Percentiles rank a stretch among this genome's conserved stretches.
Evolutionary conservation across 345 rosid genomes (phyloP).

Genomic region (Luvunga scandens): DNA sequence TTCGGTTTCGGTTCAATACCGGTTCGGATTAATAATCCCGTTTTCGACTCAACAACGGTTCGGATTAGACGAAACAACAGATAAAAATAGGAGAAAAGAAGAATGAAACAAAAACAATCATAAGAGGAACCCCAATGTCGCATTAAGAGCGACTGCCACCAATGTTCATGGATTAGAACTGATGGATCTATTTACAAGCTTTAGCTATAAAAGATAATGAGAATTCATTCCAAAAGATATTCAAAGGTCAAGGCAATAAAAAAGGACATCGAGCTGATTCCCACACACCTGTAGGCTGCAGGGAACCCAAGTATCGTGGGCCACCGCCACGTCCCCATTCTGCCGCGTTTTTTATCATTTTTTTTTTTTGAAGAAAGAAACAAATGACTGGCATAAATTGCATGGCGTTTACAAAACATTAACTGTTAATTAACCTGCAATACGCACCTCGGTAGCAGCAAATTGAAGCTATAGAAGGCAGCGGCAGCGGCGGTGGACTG

Average conservation of each 20-base stretch:
- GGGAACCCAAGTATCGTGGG: constrained; percentile 94
- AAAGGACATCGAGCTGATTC: neutral
- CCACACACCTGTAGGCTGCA: constrained; percentile 84
- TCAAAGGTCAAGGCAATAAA: neutral
- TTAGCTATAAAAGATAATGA: neutral
- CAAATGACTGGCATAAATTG: neutral
- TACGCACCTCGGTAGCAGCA: no score
- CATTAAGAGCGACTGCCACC: neutral
- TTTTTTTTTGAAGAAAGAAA: neutral
- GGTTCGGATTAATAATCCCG: no score
- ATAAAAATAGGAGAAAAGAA: neutral
- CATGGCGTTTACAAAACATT: neutral
- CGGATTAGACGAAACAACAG: no score
- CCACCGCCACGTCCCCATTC: constrained; percentile 77
- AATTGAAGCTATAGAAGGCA: no score
- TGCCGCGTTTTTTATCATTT: neutral
- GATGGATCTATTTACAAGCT: neutral
- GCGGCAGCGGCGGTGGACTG: no score
- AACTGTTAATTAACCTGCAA: neutral
- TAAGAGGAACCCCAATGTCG: neutral
- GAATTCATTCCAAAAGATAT: neutral
- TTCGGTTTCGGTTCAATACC: no score
- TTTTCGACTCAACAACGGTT: no score
- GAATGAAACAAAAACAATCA: constrained; percentile 5
- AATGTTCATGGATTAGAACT: neutral